Base-by-base conservation (phyloP, 2,329 filamentous ascomycete species). In the Pseudonectria buxi region DNA sequence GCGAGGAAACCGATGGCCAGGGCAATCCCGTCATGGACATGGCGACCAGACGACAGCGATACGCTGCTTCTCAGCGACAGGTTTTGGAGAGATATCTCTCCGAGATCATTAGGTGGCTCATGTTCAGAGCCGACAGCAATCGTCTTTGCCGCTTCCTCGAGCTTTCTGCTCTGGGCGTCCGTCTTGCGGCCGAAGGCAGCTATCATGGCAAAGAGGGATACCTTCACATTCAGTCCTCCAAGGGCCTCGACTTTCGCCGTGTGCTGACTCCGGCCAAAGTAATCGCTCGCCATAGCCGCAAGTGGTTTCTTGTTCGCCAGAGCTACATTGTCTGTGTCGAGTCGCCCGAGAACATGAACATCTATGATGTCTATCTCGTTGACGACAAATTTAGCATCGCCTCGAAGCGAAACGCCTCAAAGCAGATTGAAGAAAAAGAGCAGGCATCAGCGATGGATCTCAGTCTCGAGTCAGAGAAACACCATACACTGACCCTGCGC, bases 311-410 rank as follows among this genome's bases (percentile, higher is more conserved):
- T 14, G 88, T 98, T n/a, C 75, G 92, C 33, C 89, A 96, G 61
- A 96, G 88, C 65, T 98, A 98, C 55, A 82, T 98, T 40, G 90
- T 95, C 29, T 95, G 90, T 49, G 89, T 96, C n/a, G 90, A 96
- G 57, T 95, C 92, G 0, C 92, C 92, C 0, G 90, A 96, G 58
- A 94, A 94, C 51, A 94, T 96, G 84, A 90, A 95, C 53, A 94
- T 96, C 24, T 95, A 95, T 58, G 94, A 98, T 62, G 92, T 98
- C 14, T 96, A 95, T 59, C 72, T 98, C n/a, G 86, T 96, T 16
- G 92, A 98, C 56, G 74, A 84, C 2, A 82, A 85, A 51, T 98
- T 98, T 62, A 72, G 76, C 34, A 80, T 95, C 32, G 80, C 88
- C 44, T 78, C 84, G 36, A 88, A 88, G 61, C 77, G 75, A 47